Evolutionary conservation across 2,329 filamentous ascomycete species (phyloP).

Genomic region (Fusarium caatingaense): DNA sequence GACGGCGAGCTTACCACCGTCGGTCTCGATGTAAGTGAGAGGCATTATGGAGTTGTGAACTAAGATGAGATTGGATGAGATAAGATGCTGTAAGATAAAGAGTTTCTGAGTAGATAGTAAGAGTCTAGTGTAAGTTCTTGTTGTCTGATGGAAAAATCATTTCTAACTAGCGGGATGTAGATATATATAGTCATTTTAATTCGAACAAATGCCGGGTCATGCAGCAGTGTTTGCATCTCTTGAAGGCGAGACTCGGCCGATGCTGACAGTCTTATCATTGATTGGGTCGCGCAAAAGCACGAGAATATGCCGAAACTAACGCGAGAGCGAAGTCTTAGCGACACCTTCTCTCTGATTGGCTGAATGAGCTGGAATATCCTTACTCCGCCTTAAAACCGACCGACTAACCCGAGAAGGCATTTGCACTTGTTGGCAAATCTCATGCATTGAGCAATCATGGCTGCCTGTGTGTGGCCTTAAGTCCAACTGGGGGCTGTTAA

Average conservation of each 20-base stretch:
- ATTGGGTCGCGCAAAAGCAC: conserved; percentile 10
- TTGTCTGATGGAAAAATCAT: neutral
- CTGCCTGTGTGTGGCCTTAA: too few relatives aligned
- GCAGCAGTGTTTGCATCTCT: neutral
- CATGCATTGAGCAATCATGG: too few relatives aligned
- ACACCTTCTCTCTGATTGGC: accelerated
- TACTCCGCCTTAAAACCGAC: neutral
- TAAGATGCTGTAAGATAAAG: neutral
- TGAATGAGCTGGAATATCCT: accelerated
- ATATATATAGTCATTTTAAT: conserved; percentile 17
- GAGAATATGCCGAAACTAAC: conserved; percentile 24
- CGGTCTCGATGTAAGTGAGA: conserved; percentile 26
- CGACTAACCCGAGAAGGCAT: neutral
- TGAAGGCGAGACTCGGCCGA: conserved; percentile 9
- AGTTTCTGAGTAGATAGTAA: neutral
- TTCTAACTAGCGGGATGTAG: accelerated
- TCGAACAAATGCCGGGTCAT: neutral
- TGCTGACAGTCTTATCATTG: accelerated
- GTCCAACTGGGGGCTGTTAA: too few relatives aligned
- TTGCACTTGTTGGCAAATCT: neutral
- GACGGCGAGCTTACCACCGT: conserved; percentile 29
- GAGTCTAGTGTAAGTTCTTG: accelerated
- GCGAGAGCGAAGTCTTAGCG: neutral
- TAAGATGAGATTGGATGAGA: neutral
- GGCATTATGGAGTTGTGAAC: conserved; percentile 4